phyloP scores from a whole-genome alignment of 1,139 yeast species.

The Suhomyces bolitotheri region DNA sequence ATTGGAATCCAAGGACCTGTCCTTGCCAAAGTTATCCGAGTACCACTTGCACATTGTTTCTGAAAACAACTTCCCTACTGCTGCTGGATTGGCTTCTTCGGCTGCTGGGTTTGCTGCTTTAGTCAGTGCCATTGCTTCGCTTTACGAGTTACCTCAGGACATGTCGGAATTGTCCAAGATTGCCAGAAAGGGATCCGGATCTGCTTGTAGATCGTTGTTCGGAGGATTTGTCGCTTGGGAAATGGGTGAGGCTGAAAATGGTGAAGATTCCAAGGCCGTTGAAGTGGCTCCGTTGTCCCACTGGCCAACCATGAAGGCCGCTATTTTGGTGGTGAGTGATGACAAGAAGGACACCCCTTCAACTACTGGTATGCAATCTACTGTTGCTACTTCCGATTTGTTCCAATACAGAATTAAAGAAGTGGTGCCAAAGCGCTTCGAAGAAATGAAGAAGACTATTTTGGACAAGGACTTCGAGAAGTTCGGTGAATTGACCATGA shows the following conservation, averaged over 20 bases:
- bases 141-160: conserved; percentile 78
- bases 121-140: conserved; percentile 79
- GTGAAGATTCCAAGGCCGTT: conserved; percentile 89
- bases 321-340: conserved; percentile 88
- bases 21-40: conserved; percentile 60
- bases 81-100: conserved; percentile 96
- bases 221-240: conserved; percentile 99
- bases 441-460: conserved; percentile 78
- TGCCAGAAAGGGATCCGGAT: conserved; percentile 97
- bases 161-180: conserved; percentile 84
- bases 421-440: conserved; percentile 85
- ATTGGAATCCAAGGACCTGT: conserved; percentile 50
- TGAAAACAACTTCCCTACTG: conserved; percentile 97
- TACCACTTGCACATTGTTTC: conserved; percentile 80
- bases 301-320: conserved; percentile 94
- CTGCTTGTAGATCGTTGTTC: conserved; percentile 93
- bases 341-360: conserved; percentile 93
- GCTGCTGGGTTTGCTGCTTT: conserved; percentile 99
- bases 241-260: conserved; percentile 76
- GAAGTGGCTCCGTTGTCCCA: conserved; percentile 80
- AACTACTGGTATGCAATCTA: conserved; percentile 93
- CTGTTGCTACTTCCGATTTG: conserved; percentile 85
- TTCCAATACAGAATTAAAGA: conserved; percentile 73
- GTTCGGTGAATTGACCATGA: conserved; percentile 92
- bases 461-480: conserved; percentile 64